These are phyloP conservation scores for Suillus subaureus DNA, from an alignment of 768 basidiomycete species.

Conservation along the genomic window DNA sequence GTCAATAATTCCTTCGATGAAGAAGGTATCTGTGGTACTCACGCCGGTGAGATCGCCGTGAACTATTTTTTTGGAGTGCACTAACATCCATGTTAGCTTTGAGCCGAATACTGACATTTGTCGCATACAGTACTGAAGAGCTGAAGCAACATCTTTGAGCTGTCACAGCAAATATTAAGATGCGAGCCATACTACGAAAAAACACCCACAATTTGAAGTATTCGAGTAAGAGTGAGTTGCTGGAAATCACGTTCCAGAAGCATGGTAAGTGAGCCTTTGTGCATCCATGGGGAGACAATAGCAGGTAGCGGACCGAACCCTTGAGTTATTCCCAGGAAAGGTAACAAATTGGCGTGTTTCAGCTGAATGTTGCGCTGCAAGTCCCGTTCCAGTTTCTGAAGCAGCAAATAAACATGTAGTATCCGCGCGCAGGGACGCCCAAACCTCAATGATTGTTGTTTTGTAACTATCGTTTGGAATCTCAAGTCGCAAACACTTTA, in stretches of 20 bases:
- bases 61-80: constrained; percentile 16
- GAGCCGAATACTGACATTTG: neutral
- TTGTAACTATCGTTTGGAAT: neutral
- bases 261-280: constrained; percentile 18
- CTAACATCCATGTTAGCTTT: neutral
- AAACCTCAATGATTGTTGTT: neutral
- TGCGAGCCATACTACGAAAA: neutral
- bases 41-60: constrained; percentile 40
- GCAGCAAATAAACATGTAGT: neutral
- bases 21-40: neutral
- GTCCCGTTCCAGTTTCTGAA: constrained; percentile 34
- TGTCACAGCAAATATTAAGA: neutral
- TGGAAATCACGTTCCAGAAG: constrained; percentile 11
- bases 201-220: constrained; percentile 18
- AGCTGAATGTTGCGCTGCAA: constrained; percentile 20
- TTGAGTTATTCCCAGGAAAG: constrained; percentile 37
- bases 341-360: constrained; percentile 32
- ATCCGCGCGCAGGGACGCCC: neutral
- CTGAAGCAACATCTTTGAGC: constrained; percentile 10
- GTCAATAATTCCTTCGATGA: neutral
- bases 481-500: neutral
- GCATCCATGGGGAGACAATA: constrained; percentile 24
- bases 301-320: constrained; percentile 23
- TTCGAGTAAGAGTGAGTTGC: constrained; percentile 12
- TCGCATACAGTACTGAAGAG: constrained; percentile 3